Base-by-base conservation (phyloP, 768 basidiomycete species). In the Xanthoconium stramineum region DNA sequence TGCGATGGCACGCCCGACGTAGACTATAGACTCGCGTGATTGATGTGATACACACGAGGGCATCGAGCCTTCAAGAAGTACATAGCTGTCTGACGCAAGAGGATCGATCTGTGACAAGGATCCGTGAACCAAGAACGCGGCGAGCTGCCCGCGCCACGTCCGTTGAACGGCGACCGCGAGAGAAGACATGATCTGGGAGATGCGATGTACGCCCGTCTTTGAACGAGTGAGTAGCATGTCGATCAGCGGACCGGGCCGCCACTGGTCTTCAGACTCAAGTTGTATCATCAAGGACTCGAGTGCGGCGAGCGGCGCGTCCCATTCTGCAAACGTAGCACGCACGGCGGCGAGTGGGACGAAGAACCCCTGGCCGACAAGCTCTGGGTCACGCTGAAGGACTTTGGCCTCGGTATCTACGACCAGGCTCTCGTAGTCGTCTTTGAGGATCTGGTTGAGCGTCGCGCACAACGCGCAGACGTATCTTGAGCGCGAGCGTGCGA, bases 281-380 rank as follows among this genome's bases (percentile, higher is more conserved):
- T 83, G 80, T 11, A 84, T 78, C 53, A 91, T 75, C 44, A 95
- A 72, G 9, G 80, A 74, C 47, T 80, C 77, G 30, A 97, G 78
- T 6, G 89, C 83, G 36, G 84, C 83, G 47, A 97, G 76, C 14
- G 92, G 92, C 9, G 89, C 86, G 62, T 93, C 90, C 94, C 94
- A 97, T 70, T 83, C 83, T 8, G 89, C 82, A 69, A 96, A 94
- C 17, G 81, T 83, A 12, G 94, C 90, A 51, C 89, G 83, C 57
- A 97, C 73, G 7, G 86, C 86, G 0, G 94, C 90, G 33, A 97
- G 75, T 5, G 94, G 93, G 6, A 97, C 92, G 66, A 89, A 94
- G 5, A 88, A 86, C 10, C 85, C 84, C 54, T 80, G 80, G n/a
- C 83, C 88, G 35, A 95, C 93, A 28, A 94, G 79, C 50, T 76